Conservation (phyloP, 2,329 filamentous ascomycete genomes). For the Lasiodiplodia hormozganensis region DNA sequence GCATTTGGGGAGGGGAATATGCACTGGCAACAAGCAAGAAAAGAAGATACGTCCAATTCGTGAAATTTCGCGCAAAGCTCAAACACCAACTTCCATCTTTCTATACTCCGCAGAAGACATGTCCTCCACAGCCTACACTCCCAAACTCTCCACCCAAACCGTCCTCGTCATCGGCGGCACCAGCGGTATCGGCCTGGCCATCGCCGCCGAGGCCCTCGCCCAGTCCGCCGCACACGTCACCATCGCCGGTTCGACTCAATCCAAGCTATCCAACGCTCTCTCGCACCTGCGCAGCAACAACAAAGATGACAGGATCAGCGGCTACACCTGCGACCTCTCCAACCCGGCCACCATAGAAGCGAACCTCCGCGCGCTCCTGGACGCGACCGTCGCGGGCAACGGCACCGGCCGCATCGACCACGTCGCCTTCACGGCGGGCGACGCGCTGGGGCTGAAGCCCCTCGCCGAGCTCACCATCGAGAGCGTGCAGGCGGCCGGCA, state of each 20-base stretch:
- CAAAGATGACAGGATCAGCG: slow-evolving; percentile 32
- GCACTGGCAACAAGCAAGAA: no score
- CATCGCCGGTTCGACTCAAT: slow-evolving; percentile 64
- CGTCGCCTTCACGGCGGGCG: slow-evolving; percentile 42
- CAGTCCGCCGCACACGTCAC: slow-evolving; percentile 60
- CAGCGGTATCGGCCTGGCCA: slow-evolving; percentile 67
- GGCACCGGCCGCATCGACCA: slow-evolving; percentile 43
- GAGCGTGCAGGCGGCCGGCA: slow-evolving; percentile 34
- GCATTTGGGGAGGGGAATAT: no score
- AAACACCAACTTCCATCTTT: background rate
- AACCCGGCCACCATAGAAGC: slow-evolving; percentile 39
- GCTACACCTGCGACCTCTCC: slow-evolving; percentile 40
- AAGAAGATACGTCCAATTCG: no score
- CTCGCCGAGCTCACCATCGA: slow-evolving; percentile 40
- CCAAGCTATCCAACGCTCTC: slow-evolving; percentile 58
- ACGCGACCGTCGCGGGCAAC: slow-evolving; percentile 36
- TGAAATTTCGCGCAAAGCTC: background rate
- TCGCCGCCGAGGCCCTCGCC: slow-evolving; percentile 64
- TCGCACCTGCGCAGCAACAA: slow-evolving; percentile 46
- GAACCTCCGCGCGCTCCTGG: slow-evolving; percentile 39
- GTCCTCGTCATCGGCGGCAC: slow-evolving; percentile 70
- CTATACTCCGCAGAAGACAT: background rate
- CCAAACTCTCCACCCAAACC: slow-evolving; percentile 55
- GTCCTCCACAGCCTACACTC: slow-evolving; percentile 35
- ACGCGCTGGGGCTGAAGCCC: slow-evolving; percentile 32